phyloP scores from a whole-genome alignment of 768 basidiomycete species.

The Serendipita sp. region DNA sequence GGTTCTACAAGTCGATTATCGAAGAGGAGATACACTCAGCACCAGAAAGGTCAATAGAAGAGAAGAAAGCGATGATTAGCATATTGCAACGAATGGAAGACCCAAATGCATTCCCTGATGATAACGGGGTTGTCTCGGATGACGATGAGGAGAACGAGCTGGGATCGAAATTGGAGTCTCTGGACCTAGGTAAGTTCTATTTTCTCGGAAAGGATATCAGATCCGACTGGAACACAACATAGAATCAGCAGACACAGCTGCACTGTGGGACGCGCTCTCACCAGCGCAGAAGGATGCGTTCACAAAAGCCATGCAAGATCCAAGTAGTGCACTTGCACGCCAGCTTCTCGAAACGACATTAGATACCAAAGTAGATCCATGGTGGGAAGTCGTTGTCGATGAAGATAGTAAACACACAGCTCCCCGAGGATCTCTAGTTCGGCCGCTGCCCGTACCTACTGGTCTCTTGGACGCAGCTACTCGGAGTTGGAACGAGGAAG shows the following conservation, averaged over 20 bases:
- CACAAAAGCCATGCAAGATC: constrained; percentile 39
- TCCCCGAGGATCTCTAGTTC: background rate
- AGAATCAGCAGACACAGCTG: constrained; percentile 43
- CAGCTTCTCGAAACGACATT: constrained; percentile 45
- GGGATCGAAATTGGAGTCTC: constrained; percentile 31
- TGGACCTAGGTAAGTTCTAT: constrained; percentile 44
- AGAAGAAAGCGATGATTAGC: constrained; percentile 50
- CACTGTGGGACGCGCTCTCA: constrained; percentile 45
- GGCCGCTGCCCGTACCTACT: background rate
- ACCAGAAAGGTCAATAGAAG: constrained; percentile 34
- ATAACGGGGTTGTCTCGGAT: constrained; percentile 21
- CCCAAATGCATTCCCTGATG: constrained; percentile 16
- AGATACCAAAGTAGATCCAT: constrained; percentile 38
- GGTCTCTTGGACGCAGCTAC: background rate
- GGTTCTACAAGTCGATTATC: constrained; percentile 64
- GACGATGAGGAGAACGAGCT: constrained; percentile 29
- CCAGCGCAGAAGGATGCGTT: constrained; percentile 47
- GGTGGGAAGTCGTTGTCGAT: constrained; percentile 41
- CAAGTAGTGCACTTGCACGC: constrained; percentile 42
- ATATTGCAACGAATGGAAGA: constrained; percentile 52
- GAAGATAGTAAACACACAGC: background rate
- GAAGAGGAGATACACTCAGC: constrained; percentile 41
- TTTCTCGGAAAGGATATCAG: background rate
- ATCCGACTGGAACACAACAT: background rate
- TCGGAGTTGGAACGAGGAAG: background rate